Evolutionary conservation across 306 rosid species (phyloP).

Genomic region (Quercus ilex): DNA sequence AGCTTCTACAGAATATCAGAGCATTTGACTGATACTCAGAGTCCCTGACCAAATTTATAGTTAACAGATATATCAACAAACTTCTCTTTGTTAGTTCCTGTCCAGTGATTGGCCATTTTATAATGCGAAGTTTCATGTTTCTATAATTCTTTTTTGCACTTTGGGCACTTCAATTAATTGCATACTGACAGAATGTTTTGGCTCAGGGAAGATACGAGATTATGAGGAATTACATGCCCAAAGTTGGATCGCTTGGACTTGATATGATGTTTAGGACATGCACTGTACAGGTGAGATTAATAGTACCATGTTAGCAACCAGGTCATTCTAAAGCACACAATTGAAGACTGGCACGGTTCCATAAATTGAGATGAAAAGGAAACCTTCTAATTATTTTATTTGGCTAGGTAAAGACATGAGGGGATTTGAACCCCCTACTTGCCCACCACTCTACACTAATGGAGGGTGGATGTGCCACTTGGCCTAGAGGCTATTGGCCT

Average conservation of each 20-base stretch:
- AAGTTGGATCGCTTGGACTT: constrained; percentile 95
- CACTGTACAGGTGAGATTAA: constrained; percentile 83
- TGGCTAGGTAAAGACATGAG: too few species aligned
- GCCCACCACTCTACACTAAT: too few species aligned
- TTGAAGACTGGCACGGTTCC: neutral
- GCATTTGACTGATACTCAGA: neutral
- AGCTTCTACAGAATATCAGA: neutral
- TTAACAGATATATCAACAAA: neutral
- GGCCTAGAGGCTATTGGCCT: too few species aligned
- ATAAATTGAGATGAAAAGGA: constrained; percentile 17
- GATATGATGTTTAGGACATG: constrained; percentile 99
- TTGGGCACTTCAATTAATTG: constrained; percentile 19
- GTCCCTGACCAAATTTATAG: constrained; percentile 5
- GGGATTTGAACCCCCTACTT: too few species aligned
- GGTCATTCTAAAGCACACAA: constrained; percentile 2
- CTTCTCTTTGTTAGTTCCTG: neutral
- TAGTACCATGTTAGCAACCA: constrained; percentile 4
- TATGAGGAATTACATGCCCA: constrained; percentile 94
- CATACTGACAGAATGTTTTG: constrained; percentile 34
- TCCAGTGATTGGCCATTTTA: neutral
- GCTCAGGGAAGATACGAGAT: constrained; percentile 90
- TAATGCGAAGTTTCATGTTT: neutral
- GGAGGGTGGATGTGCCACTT: too few species aligned
- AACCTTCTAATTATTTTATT: constrained; percentile 1
- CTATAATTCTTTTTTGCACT: neutral